Evolutionary conservation across 2,329 filamentous ascomycete species (phyloP), one percentile per base, ranked within the genome.

Genomic region (Talaromyces sp.): DNA sequence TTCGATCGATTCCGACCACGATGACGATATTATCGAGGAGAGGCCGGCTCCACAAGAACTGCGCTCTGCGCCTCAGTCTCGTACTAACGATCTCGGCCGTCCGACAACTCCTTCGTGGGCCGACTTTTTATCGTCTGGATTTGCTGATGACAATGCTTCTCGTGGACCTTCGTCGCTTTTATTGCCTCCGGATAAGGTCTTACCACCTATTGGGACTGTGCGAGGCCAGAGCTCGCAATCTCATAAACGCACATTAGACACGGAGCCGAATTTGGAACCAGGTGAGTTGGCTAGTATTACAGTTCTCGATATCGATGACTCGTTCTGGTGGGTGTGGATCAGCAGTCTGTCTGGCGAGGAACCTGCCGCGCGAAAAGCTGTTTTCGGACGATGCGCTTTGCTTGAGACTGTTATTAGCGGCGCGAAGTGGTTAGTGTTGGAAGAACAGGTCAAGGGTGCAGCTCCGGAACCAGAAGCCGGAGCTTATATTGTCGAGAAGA

Each of bases 251-350:
- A 85, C 88, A 66, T 81, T 92, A n/a, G 89, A 93, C 69, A 84
- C 84, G 15, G 88, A 91, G 63, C 79, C 79, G 27, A 83, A 87
- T 47, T 82, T 97, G 0, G 93, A 97, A 69, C 95, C 94, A 0
- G 95, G 93, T 61, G 95, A 99, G 82, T 84, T 99, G 65, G 95
- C 95, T 34, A 98, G 93, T 75, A 97, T 99, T 73, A 91, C 87
- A 27, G 86, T 86, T 43, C 86, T 98, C 65, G 89, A 95, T 68
- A 83, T 99, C 5, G 95, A 99, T 72, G 94, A 98, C 76, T 90
- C 93, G 1, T 99, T 99, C 77, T 99, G 95, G 95, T 98, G 95
- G 94, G 95, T 98, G 3, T 99, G 95, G 95, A 98, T 99, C 85
- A 96, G 88, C 71, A 98, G 94, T 83, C 81, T 99, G 72, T 93